phyloP scores from a whole-genome alignment of 1,284 basidiomycete genomes.

The Malassezia arunalokei region DNA sequence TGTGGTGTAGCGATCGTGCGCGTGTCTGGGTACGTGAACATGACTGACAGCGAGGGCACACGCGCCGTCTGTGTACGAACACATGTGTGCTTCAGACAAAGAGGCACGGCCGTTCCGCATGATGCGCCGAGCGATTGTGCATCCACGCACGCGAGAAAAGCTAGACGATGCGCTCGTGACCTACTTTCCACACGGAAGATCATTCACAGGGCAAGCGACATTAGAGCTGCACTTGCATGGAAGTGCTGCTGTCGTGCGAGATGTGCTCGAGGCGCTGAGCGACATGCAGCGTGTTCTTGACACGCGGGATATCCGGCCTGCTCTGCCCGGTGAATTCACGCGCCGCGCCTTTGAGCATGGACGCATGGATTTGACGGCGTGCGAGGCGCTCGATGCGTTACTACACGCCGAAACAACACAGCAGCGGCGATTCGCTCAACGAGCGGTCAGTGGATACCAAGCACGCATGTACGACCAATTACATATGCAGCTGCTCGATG shows the following conservation, averaged over 20 bases:
- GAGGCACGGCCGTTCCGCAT: conserved; percentile 50
- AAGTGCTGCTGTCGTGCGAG: conserved; percentile 63
- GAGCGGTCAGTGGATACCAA: conserved; percentile 55
- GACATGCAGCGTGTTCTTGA: conserved; percentile 45
- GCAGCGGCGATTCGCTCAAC: conserved; percentile 62
- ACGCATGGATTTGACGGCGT: conserved; percentile 67
- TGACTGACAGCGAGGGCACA: background rate
- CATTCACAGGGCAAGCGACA: conserved; percentile 70
- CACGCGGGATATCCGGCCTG: conserved; percentile 54
- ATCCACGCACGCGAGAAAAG: conserved; percentile 55
- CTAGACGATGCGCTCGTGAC: conserved; percentile 65
- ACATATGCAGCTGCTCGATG: conserved; percentile 57
- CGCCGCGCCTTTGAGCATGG: conserved; percentile 66
- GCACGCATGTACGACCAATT: conserved; percentile 55
- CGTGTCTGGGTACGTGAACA: conserved; percentile 56
- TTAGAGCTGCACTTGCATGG: conserved; percentile 77
- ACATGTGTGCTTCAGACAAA: conserved; percentile 49
- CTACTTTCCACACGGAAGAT: conserved; percentile 63
- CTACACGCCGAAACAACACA: conserved; percentile 72
- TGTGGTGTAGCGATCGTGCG: conserved; percentile 69
- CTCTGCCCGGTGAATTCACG: conserved; percentile 76
- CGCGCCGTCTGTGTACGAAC: conserved; percentile 51
- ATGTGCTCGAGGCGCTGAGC: conserved; percentile 58
- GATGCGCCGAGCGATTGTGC: conserved; percentile 58
- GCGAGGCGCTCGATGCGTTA: conserved; percentile 69